These are phyloP conservation scores for Limonium bicolor DNA, from an alignment of 148 eudicot species.

Conservation along the genomic window DNA sequence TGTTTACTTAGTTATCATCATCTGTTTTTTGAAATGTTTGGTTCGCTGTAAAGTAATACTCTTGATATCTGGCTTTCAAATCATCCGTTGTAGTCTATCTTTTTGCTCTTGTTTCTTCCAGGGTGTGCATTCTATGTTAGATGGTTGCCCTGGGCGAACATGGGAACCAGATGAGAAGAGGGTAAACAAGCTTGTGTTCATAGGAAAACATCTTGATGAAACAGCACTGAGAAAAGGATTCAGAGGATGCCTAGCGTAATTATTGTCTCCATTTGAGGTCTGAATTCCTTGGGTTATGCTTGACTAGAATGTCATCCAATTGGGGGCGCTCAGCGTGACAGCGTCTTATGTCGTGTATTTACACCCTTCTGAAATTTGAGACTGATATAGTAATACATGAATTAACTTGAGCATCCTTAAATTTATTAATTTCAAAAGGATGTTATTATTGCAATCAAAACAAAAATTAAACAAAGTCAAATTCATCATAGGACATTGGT, in stretches of 20 bases:
- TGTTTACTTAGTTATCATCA: neutral
- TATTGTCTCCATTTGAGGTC: too few species aligned
- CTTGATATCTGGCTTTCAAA: neutral
- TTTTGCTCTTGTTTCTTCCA: conserved; percentile 16
- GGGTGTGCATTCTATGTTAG: conserved; percentile 82
- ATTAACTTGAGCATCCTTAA: too few species aligned
- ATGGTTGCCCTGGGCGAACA: conserved; percentile 78
- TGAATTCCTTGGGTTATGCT: too few species aligned
- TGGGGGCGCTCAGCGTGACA: too few species aligned
- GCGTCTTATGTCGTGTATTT: too few species aligned
- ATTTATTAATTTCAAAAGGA: too few species aligned
- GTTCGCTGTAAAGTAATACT: neutral
- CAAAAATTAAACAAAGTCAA: too few species aligned
- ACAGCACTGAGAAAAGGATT: conserved; percentile 62
- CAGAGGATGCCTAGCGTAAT: conserved; percentile 61
- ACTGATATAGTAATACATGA: too few species aligned
- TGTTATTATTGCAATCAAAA: too few species aligned
- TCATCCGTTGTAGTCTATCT: neutral
- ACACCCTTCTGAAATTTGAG: too few species aligned
- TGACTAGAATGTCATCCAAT: too few species aligned
- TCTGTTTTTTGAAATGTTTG: neutral
- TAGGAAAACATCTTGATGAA: conserved; percentile 83
- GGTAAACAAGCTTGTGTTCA: conserved; percentile 71
- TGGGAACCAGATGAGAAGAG: conserved; percentile 80
- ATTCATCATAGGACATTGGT: too few species aligned